Conservation (phyloP, 805 yeast genomes). For the Pichia nanzhaoensis region DNA sequence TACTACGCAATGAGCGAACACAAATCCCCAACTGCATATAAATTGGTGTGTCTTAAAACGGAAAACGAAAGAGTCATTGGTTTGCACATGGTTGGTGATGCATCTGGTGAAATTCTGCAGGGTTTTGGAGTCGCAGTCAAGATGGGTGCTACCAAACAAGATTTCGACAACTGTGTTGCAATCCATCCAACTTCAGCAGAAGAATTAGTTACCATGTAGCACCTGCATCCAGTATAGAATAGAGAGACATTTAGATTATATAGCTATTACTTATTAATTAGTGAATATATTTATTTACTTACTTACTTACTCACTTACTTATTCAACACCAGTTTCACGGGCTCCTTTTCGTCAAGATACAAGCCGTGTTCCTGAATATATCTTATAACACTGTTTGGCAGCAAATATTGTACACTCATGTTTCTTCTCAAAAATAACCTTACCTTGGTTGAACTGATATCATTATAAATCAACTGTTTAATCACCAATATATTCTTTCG, state of each 20-base stretch:
- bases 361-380: slow-evolving; percentile 89
- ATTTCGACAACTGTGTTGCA: slow-evolving; percentile 93
- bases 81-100: slow-evolving; percentile 86
- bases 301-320: slow-evolving; percentile 6
- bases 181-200: slow-evolving; percentile 99
- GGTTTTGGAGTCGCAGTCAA: slow-evolving; percentile 98
- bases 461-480: slow-evolving; percentile 93
- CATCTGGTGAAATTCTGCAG: slow-evolving; percentile 87
- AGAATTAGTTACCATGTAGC: slow-evolving; percentile 90
- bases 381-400: slow-evolving; percentile 91
- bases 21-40: slow-evolving; percentile 85
- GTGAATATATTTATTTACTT: too few species aligned
- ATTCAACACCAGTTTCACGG: slow-evolving; percentile 78
- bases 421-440: slow-evolving; percentile 87
- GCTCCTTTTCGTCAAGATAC: slow-evolving; percentile 81
- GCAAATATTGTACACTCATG: slow-evolving; percentile 91
- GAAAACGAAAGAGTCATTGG: slow-evolving; percentile 91
- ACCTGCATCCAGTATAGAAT: too few species aligned
- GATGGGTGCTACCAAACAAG: slow-evolving; percentile 98
- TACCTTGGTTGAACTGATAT: slow-evolving; percentile 91
- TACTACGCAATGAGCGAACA: slow-evolving; percentile 79
- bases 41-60: slow-evolving; percentile 65
- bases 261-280: too few species aligned
- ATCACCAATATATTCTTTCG: slow-evolving; percentile 88
- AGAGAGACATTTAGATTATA: too few species aligned